Evolutionary conservation across 2,329 filamentous ascomycete species (phyloP).

Genomic region (Rhexocercosporidium sp.): DNA sequence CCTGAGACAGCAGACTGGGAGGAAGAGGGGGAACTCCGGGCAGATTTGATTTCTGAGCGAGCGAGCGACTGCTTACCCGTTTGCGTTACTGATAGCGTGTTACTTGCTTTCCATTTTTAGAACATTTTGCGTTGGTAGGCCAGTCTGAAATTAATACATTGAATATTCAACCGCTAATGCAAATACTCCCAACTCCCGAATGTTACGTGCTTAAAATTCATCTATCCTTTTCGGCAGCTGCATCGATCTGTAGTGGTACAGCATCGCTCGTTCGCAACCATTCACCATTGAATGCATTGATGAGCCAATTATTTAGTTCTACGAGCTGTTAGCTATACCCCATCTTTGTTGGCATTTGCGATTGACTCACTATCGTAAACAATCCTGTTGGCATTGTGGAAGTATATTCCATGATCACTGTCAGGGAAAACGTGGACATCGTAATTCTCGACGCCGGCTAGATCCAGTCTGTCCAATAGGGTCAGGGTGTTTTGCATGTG

Average conservation of each 20-base stretch:
- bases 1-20: neutral
- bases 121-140: neutral
- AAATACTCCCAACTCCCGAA: neutral
- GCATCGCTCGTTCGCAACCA: constrained; percentile 65
- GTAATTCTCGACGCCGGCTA: constrained; percentile 86
- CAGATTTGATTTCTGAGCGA: too few species aligned
- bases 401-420: constrained; percentile 92
- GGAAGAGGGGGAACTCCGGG: neutral
- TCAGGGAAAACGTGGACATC: constrained; percentile 97
- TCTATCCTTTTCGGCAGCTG: constrained; percentile 27
- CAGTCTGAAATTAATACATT: constrained; percentile 2
- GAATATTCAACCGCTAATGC: neutral
- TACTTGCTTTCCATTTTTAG: neutral
- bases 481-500: constrained; percentile 94
- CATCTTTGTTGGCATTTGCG: neutral
- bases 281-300: constrained; percentile 97
- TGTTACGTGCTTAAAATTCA: constrained; percentile 3
- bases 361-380: constrained; percentile 85
- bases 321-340: constrained; percentile 43
- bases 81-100: neutral
- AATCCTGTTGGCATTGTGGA: constrained; percentile 89
- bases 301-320: constrained; percentile 88
- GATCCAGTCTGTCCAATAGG: constrained; percentile 83
- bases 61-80: neutral
- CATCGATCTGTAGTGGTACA: constrained; percentile 39